phyloP scores from a whole-genome alignment of 352 stramenopile genomes.

The Phytophthora idaei region DNA sequence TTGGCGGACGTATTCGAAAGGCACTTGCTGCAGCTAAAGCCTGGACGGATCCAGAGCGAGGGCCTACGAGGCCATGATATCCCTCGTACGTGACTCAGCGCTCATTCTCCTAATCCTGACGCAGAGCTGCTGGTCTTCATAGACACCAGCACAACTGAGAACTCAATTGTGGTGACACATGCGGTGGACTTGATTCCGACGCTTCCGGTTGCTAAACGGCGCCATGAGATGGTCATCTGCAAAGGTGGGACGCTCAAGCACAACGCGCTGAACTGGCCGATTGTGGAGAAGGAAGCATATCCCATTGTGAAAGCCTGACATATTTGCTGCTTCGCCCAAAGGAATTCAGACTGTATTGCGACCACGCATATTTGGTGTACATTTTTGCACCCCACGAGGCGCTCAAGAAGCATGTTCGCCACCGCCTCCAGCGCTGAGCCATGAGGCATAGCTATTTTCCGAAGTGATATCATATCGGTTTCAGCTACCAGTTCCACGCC shows the following conservation, averaged over 20 bases:
- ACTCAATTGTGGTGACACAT: not conserved
- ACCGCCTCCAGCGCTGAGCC: conserved; percentile 18
- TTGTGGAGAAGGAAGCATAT: not conserved
- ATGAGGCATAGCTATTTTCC: too few relatives aligned
- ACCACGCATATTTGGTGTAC: conserved; percentile 3
- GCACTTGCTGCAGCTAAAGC: not conserved
- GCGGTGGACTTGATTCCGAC: not conserved
- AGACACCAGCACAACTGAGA: not conserved
- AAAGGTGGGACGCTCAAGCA: not conserved
- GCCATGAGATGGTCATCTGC: not conserved
- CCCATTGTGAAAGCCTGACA: conserved; percentile 2
- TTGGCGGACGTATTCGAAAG: not conserved
- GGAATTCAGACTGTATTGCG: conserved; percentile 8
- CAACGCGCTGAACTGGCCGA: not conserved
- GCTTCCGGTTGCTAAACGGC: not conserved
- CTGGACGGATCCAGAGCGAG: not conserved
- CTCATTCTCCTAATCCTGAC: not conserved
- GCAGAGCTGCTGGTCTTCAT: not conserved
- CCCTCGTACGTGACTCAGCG: not conserved
- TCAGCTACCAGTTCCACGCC: not conserved
- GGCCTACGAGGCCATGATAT: not conserved
- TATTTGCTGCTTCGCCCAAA: conserved; percentile 1
- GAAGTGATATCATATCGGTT: not conserved
- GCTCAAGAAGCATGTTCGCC: conserved; percentile 5
- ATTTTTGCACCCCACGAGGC: not conserved